Evolutionary conservation across 1,284 basidiomycete species (phyloP).

Genomic region (Phylloboletellus chloephorus): DNA sequence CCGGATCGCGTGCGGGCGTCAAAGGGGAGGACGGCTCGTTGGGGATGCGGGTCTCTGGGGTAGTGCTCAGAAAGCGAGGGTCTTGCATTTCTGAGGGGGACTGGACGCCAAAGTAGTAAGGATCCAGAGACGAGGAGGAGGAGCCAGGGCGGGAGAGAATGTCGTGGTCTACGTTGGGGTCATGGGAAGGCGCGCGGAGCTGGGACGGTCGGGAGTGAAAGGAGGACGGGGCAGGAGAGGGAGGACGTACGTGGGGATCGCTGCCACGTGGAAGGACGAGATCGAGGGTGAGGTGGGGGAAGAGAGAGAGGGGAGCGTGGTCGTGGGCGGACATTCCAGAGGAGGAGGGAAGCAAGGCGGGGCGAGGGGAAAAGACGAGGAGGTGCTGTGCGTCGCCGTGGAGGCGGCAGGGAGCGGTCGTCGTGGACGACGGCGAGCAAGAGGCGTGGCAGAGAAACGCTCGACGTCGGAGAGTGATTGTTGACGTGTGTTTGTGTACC

Average conservation of each 20-base stretch:
- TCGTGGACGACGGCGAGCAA: slow-evolving; percentile 32
- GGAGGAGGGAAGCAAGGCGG: background rate
- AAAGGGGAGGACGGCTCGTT: slow-evolving; percentile 61
- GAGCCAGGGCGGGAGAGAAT: slow-evolving; percentile 50
- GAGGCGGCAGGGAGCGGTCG: slow-evolving; percentile 17
- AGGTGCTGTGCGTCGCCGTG: slow-evolving; percentile 7
- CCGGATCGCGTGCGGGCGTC: slow-evolving; percentile 76
- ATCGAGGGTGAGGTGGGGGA: no score
- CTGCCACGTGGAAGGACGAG: slow-evolving; percentile 2
- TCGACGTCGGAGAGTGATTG: slow-evolving; percentile 18
- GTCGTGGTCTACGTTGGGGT: slow-evolving; percentile 29
- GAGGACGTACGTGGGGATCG: slow-evolving; percentile 12
- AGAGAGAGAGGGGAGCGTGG: slow-evolving; percentile 2
- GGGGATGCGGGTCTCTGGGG: slow-evolving; percentile 39
- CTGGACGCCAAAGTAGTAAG: slow-evolving; percentile 72
- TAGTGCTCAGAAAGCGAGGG: slow-evolving; percentile 34
- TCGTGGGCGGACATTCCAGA: slow-evolving; percentile 27
- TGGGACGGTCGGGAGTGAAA: slow-evolving; percentile 8
- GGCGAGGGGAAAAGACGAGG: background rate
- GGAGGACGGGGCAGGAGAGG: background rate
- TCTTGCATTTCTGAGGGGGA: slow-evolving; percentile 44
- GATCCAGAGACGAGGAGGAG: slow-evolving; percentile 71
- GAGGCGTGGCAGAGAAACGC: slow-evolving; percentile 31
- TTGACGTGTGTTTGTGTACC: slow-evolving; percentile 22
- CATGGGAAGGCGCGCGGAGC: slow-evolving; percentile 22